Conservation (phyloP, 2,329 filamentous ascomycete genomes). For the Aspergillus persii region DNA sequence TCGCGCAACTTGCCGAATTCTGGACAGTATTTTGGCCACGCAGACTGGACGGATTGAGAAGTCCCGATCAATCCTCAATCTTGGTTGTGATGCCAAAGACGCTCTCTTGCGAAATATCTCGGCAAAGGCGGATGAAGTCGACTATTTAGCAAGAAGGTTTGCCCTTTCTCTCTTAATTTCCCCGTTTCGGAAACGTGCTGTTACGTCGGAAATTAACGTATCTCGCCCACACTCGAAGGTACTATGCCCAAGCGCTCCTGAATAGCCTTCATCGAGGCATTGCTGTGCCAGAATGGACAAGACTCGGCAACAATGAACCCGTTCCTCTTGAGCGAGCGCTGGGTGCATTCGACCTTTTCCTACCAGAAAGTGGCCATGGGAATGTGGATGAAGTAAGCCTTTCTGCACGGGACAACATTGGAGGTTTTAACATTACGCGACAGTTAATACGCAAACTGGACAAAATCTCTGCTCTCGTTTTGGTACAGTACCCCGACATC, state of each 20-base stretch:
- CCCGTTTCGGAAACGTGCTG: not conserved
- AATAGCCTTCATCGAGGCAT: conserved; percentile 77
- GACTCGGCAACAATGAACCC: conserved; percentile 50
- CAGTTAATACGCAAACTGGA: conserved; percentile 67
- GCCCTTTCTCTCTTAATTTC: not conserved
- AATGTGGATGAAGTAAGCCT: conserved; percentile 68
- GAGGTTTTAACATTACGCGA: conserved; percentile 3
- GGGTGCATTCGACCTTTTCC: conserved; percentile 85
- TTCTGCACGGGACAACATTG: conserved; percentile 1
- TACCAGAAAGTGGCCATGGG: conserved; percentile 68
- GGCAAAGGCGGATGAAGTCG: conserved; percentile 59
- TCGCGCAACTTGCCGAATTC: conserved; percentile 48
- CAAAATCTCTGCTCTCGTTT: conserved; percentile 58
- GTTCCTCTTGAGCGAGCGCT: conserved; percentile 70
- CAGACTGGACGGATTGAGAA: conserved; percentile 68
- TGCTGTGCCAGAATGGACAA: conserved; percentile 75
- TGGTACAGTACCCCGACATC: conserved; percentile 52
- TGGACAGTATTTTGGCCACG: conserved; percentile 69
- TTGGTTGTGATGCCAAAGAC: conserved; percentile 88
- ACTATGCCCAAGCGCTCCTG: conserved; percentile 72
- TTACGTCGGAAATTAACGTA: not conserved
- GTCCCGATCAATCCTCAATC: conserved; percentile 66
- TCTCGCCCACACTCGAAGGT: conserved; percentile 51
- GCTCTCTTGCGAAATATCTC: conserved; percentile 67
- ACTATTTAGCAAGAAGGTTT: conserved; percentile 71